Percentiles rank a stretch among this genome's conserved stretches.
Conservation (phyloP, 176 grass and related monocot genomes). For the Eleusine coracana region DNA sequence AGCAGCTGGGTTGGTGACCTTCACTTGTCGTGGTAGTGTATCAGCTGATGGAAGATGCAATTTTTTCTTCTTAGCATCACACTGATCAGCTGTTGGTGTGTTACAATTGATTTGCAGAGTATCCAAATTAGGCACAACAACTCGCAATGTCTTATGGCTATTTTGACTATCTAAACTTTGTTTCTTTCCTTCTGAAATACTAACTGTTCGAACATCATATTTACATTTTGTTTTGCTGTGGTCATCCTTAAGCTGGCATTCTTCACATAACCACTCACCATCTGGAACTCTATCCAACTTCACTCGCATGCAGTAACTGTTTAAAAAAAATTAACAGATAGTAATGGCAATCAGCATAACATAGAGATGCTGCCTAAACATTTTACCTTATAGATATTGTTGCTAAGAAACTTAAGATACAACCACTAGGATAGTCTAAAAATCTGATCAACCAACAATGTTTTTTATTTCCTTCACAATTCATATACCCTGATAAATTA, state of each 20-base stretch:
- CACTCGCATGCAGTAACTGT: constrained; percentile 95
- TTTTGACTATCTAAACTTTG: constrained; percentile 48
- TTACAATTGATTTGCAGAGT: constrained; percentile 27
- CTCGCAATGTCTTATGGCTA: constrained; percentile 46
- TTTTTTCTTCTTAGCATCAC: constrained; percentile 41
- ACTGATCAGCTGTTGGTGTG: constrained; percentile 33
- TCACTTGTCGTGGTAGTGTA: constrained; percentile 33
- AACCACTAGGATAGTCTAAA: constrained; percentile 13
- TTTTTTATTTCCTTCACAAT: constrained; percentile 26
- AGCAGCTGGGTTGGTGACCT: constrained; percentile 35
- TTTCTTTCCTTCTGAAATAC: constrained; percentile 43
- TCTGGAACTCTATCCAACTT: constrained; percentile 88
- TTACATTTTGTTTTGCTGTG: constrained; percentile 42
- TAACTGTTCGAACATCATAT: neutral
- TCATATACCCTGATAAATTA: constrained; percentile 13
- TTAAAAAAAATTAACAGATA: constrained; percentile 48
- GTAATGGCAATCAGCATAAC: neutral
- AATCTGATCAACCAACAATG: constrained; percentile 20
- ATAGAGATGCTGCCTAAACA: constrained; percentile 1
- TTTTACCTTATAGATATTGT: constrained; percentile 12
- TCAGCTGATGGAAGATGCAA: constrained; percentile 32
- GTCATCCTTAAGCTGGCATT: constrained; percentile 76
- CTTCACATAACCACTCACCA: constrained; percentile 97
- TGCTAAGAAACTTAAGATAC: constrained; percentile 25
- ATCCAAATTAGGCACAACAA: constrained; percentile 39